A percentile compares a stretch with the other conserved stretches of the same genome.
Evolutionary conservation across 176 grass and related monocot species (phyloP).

Genomic region (Coix lacrymajobi): DNA sequence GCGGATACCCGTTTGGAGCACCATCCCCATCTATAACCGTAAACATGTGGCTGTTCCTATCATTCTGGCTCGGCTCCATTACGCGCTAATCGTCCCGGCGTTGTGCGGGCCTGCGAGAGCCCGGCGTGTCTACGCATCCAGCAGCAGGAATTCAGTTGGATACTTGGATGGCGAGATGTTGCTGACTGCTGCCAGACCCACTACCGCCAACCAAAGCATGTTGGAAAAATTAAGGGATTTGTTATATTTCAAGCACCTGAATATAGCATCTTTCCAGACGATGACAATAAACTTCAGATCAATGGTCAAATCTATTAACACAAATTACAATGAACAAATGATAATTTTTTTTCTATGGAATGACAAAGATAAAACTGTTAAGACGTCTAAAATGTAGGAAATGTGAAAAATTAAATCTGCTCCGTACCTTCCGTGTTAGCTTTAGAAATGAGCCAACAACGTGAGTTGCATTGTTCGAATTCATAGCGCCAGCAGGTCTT

Average conservation of each 20-base stretch:
- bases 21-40: no score
- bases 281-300: no score
- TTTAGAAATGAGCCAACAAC: background rate
- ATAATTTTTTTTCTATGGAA: no score
- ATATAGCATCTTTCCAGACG: no score
- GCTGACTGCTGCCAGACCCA: conserved; percentile 26
- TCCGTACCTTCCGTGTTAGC: background rate
- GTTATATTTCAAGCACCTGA: no score
- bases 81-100: background rate
- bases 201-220: background rate
- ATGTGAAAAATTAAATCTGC: background rate
- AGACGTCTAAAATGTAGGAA: no score
- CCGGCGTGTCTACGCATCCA: background rate
- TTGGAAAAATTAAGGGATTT: no score
- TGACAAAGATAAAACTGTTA: no score
- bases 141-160: conserved; percentile 2
- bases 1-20: no score
- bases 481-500: background rate
- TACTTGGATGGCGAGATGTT: conserved; percentile 7
- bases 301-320: no score
- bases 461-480: background rate
- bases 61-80: conserved; percentile 33
- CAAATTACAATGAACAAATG: no score
- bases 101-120: background rate
- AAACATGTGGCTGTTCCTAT: conserved; percentile 18